Conservation (phyloP, 257 asterid genomes). For the Leptodermis oblonga region DNA sequence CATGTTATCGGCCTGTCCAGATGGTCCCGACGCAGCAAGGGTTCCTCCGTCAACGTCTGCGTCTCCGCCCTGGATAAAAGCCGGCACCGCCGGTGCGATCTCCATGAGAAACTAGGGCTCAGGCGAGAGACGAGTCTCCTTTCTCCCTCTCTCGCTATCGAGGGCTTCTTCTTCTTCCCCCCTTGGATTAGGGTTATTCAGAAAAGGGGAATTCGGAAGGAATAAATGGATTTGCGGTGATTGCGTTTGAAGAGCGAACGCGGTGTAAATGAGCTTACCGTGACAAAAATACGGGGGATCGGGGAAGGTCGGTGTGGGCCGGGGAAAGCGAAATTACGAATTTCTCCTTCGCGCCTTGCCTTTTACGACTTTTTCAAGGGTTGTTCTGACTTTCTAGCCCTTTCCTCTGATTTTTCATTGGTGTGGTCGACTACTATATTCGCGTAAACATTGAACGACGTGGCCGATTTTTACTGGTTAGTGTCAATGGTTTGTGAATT, state of each 20-base stretch:
- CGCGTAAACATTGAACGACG: slow-evolving; percentile 9
- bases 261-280: background rate
- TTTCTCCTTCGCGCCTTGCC: slow-evolving; percentile 1
- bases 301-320: slow-evolving; percentile 11
- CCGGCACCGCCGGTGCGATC: slow-evolving; percentile 66
- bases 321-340: background rate
- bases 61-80: slow-evolving; percentile 27
- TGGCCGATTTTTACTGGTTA: slow-evolving; percentile 3
- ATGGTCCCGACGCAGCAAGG: slow-evolving; percentile 17
- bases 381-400: slow-evolving; percentile 11
- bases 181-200: slow-evolving; percentile 5
- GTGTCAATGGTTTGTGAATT: too few relatives aligned
- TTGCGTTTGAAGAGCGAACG: background rate
- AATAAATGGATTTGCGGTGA: background rate
- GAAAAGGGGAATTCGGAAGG: background rate
- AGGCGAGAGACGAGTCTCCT: slow-evolving; percentile 11
- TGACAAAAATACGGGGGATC: background rate
- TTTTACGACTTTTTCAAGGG: background rate
- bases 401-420: background rate
- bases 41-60: slow-evolving; percentile 14
- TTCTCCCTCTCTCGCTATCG: background rate
- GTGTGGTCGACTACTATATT: slow-evolving; percentile 5
- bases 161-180: background rate
- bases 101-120: slow-evolving; percentile 60
- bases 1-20: slow-evolving; percentile 21